A percentile compares a stretch with the other conserved stretches of the same genome.
Evolutionary conservation across 2,329 filamentous ascomycete species (phyloP).

Genomic region (Zymoseptoria brevis): DNA sequence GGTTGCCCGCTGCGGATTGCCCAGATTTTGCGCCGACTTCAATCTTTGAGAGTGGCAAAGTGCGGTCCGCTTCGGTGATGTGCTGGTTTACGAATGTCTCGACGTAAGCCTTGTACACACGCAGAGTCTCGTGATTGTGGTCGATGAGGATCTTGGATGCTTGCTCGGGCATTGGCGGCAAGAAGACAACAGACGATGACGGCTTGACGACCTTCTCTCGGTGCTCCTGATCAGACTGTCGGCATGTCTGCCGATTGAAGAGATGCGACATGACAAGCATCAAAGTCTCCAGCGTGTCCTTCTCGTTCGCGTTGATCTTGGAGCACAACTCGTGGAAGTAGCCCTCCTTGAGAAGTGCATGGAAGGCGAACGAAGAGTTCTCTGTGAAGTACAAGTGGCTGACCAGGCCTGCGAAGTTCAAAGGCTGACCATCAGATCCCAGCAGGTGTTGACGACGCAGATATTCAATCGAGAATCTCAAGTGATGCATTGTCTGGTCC

Average conservation of each 20-base stretch:
- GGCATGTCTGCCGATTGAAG: slow-evolving; percentile 54
- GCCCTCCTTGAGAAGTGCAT: slow-evolving; percentile 61
- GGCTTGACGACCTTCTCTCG: slow-evolving; percentile 44
- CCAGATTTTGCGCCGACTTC: slow-evolving; percentile 33
- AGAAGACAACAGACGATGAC: slow-evolving; percentile 56
- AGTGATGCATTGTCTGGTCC: slow-evolving; percentile 63
- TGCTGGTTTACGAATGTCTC: slow-evolving; percentile 61
- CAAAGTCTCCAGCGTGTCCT: slow-evolving; percentile 49
- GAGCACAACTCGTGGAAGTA: slow-evolving; percentile 61
- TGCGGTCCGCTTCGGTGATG: slow-evolving; percentile 45
- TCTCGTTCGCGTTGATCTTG: slow-evolving; percentile 44
- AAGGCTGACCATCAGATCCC: slow-evolving; percentile 50
- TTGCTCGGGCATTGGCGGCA: slow-evolving; percentile 53
- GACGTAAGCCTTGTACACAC: slow-evolving; percentile 62
- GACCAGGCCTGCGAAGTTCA: slow-evolving; percentile 65
- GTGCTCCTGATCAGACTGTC: slow-evolving; percentile 41
- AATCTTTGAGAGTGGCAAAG: slow-evolving; percentile 52
- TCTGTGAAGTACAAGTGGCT: slow-evolving; percentile 70
- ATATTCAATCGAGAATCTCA: slow-evolving; percentile 76
- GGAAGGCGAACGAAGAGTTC: slow-evolving; percentile 68
- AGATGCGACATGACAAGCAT: slow-evolving; percentile 64
- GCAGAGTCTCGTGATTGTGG: slow-evolving; percentile 59
- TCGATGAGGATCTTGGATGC: slow-evolving; percentile 49
- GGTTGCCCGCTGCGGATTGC: slow-evolving; percentile 17
- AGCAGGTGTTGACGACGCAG: slow-evolving; percentile 61